Conservation (phyloP, 1,284 basidiomycete genomes). For the Schizophyllum commune region DNA sequence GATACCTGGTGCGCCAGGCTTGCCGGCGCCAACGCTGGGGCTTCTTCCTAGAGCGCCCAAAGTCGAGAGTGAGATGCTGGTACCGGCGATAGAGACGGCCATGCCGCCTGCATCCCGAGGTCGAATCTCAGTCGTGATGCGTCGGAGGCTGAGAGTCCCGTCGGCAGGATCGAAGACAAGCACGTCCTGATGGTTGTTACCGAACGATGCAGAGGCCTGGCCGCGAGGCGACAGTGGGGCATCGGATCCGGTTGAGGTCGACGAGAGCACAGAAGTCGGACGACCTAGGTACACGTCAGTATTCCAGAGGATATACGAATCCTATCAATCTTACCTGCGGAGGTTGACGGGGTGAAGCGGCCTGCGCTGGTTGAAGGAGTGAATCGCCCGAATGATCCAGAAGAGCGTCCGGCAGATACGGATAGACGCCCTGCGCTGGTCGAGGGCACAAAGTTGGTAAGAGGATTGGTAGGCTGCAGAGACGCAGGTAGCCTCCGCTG, state of each 20-base stretch:
- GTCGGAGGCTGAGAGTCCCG: conserved; percentile 47
- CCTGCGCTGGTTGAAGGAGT: conserved; percentile 18
- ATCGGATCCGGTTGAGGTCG: conserved; percentile 18
- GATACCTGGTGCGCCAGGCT: background rate
- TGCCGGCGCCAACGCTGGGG: conserved; percentile 27
- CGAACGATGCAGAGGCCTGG: conserved; percentile 18
- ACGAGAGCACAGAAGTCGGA: conserved; percentile 12
- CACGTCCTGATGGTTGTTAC: conserved; percentile 51
- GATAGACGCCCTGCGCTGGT: no score
- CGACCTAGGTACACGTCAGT: no score
- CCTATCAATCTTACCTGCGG: background rate
- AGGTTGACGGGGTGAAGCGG: conserved; percentile 18
- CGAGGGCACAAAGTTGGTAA: conserved; percentile 4
- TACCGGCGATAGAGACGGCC: conserved; percentile 5
- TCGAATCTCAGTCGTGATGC: conserved; percentile 38
- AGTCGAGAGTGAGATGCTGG: conserved; percentile 13
- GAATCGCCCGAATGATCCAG: conserved; percentile 5
- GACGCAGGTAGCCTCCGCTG: conserved; percentile 28
- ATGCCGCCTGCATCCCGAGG: conserved; percentile 16
- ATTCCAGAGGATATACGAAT: no score
- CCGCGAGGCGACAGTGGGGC: conserved; percentile 25
- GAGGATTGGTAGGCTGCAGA: conserved; percentile 16
- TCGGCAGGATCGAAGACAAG: conserved; percentile 58
- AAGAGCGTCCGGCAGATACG: no score
- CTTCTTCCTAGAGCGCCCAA: conserved; percentile 21